Conservation (phyloP, 2,329 filamentous ascomycete genomes). For the Bertia moriformis region DNA sequence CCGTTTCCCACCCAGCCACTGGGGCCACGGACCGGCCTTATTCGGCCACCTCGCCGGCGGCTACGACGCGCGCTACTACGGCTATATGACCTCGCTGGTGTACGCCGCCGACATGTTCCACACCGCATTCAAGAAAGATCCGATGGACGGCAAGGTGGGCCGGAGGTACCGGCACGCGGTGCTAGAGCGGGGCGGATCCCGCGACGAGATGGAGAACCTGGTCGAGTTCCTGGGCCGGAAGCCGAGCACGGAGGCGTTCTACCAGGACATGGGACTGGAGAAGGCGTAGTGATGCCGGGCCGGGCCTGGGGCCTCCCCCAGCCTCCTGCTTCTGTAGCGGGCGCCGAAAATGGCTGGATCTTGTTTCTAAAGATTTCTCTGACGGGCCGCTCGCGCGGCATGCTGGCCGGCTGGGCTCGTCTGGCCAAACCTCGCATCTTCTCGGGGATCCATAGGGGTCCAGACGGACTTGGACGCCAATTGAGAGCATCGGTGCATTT, state of each 20-base stretch:
- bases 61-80: conserved; percentile 76
- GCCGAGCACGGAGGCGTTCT: conserved; percentile 67
- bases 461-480: too few species aligned
- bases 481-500: too few species aligned
- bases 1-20: conserved; percentile 27
- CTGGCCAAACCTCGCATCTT: too few species aligned
- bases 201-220: conserved; percentile 68
- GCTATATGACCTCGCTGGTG: conserved; percentile 60
- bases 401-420: too few species aligned
- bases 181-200: conserved; percentile 61
- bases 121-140: conserved; percentile 61
- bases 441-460: too few species aligned
- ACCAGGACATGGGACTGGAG: conserved; percentile 53
- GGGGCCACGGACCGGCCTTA: conserved; percentile 66
- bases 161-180: conserved; percentile 66
- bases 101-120: conserved; percentile 82
- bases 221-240: conserved; percentile 66
- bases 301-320: too few species aligned
- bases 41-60: conserved; percentile 75
- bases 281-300: too few species aligned
- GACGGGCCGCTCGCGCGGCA: too few species aligned
- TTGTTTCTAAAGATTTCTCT: too few species aligned
- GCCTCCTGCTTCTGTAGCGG: too few species aligned
- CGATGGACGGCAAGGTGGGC: conserved; percentile 63
- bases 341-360: too few species aligned